A percentile compares a stretch with the other conserved stretches of the same genome.
phyloP scores from a whole-genome alignment of 148 eudicot species.

The Amaranthus palmeri region DNA sequence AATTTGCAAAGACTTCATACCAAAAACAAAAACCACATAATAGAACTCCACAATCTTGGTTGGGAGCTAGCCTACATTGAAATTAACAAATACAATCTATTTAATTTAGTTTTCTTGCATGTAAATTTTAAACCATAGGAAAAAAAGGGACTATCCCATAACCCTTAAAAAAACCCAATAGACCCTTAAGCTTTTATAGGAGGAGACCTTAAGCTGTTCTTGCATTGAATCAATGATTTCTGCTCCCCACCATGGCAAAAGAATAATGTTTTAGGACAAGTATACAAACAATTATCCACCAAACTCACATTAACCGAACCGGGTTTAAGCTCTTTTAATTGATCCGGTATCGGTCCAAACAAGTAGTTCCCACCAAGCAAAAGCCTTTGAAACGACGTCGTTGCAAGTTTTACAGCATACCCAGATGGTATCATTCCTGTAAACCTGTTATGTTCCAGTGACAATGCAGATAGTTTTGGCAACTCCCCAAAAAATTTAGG shows the following conservation, averaged over 20 bases:
- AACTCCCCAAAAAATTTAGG: constrained; percentile 30
- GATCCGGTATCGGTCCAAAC: constrained; percentile 44
- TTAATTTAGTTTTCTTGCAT: neutral
- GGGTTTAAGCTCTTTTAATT: constrained; percentile 29
- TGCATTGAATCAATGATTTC: constrained; percentile 20
- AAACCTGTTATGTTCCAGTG: constrained; percentile 41
- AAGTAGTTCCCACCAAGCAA: constrained; percentile 46
- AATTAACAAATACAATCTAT: neutral
- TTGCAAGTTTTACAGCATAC: constrained; percentile 35
- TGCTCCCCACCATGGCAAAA: constrained; percentile 40
- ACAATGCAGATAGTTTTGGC: constrained; percentile 36
- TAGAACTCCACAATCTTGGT: neutral
- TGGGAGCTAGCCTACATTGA: neutral
- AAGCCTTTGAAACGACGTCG: constrained; percentile 35
- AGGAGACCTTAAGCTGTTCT: constrained; percentile 5
- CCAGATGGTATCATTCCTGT: constrained; percentile 40
- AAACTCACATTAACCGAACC: constrained; percentile 40
- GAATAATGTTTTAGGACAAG: constrained; percentile 31
- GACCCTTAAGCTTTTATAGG: constrained; percentile 6
- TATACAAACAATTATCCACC: constrained; percentile 45
- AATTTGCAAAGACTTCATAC: neutral
- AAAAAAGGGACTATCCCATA: neutral
- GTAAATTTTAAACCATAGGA: neutral
- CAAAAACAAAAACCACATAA: too few relatives aligned
- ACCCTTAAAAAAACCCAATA: neutral